Evolutionary conservation across 208 protist genomes (phyloP).

Genomic region (Balamuthia mandrillaris): DNA sequence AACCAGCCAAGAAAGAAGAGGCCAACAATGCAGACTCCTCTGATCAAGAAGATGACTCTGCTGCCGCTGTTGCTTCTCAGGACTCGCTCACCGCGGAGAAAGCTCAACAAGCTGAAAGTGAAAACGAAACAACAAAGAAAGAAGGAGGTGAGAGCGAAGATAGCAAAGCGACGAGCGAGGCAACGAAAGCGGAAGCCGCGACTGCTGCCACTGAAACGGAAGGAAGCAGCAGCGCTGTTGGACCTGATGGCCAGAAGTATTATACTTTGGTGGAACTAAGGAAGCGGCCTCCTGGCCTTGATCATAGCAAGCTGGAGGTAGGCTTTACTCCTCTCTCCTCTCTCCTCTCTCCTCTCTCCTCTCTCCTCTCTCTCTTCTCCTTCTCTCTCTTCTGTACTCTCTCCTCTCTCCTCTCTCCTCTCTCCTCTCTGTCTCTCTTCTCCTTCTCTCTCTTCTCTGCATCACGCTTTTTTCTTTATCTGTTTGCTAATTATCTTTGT

Average conservation of each 20-base stretch:
- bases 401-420: neutral
- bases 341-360: neutral
- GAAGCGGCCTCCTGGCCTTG: conserved; percentile 36
- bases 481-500: neutral
- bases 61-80: too few species aligned
- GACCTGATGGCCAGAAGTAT: conserved; percentile 34
- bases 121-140: too few species aligned
- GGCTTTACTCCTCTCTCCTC: neutral
- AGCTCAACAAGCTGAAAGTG: too few species aligned
- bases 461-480: neutral
- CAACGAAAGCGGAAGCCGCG: too few species aligned
- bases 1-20: too few species aligned
- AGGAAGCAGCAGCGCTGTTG: too few species aligned
- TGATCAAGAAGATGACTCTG: too few species aligned
- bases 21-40: too few species aligned
- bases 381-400: neutral
- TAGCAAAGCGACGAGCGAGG: too few species aligned
- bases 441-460: neutral
- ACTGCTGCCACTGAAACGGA: too few species aligned
- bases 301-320: conserved; percentile 50
- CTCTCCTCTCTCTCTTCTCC: neutral
- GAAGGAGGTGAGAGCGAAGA: too few species aligned
- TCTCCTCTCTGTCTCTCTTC: neutral
- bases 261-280: conserved; percentile 39
- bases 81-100: too few species aligned